A percentile compares a stretch with the other conserved stretches of the same genome.
phyloP scores from a whole-genome alignment of 2,329 filamentous ascomycete genomes.

The Sarocladiaceae sp. region DNA sequence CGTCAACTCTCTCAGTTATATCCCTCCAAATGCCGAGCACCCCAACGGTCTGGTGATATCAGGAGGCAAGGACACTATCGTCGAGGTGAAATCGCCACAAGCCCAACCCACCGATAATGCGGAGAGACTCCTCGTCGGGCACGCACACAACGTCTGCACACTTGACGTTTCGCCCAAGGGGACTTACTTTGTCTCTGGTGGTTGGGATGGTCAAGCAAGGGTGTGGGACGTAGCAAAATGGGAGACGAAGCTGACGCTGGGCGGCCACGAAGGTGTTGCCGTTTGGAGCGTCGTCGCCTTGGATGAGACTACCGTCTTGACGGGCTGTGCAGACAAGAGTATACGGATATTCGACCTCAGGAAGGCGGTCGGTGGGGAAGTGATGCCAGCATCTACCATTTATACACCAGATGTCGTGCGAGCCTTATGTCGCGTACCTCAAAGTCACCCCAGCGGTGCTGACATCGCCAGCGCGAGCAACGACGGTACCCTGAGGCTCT shows the following conservation, averaged over 20 bases:
- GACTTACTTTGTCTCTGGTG: slow-evolving; percentile 76
- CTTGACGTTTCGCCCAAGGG: slow-evolving; percentile 71
- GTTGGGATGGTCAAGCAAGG: slow-evolving; percentile 86
- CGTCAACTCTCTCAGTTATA: slow-evolving; percentile 77
- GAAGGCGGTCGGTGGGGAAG: slow-evolving; percentile 40
- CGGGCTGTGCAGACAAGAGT: slow-evolving; percentile 84
- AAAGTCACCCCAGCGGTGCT: slow-evolving; percentile 70
- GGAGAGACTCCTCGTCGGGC: slow-evolving; percentile 79
- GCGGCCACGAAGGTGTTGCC: slow-evolving; percentile 66
- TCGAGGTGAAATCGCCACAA: slow-evolving; percentile 75
- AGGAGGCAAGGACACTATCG: slow-evolving; percentile 85
- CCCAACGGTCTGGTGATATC: slow-evolving; percentile 79
- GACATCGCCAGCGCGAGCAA: slow-evolving; percentile 95
- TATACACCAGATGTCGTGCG: slow-evolving; percentile 77
- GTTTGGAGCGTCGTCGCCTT: slow-evolving; percentile 92
- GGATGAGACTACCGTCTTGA: slow-evolving; percentile 73
- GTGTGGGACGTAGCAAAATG: slow-evolving; percentile 83
- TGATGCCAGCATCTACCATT: slow-evolving; percentile 47
- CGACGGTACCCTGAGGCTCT: slow-evolving; percentile 81
- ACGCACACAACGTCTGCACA: slow-evolving; percentile 81
- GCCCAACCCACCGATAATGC: slow-evolving; percentile 67
- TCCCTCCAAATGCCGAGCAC: slow-evolving; percentile 60
- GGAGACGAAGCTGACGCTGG: slow-evolving; percentile 66
- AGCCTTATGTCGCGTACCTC: slow-evolving; percentile 76
- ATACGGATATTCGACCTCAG: slow-evolving; percentile 78